Conservation (phyloP, 2,329 filamentous ascomycete species). For the Fusarium abutilonis region DNA sequence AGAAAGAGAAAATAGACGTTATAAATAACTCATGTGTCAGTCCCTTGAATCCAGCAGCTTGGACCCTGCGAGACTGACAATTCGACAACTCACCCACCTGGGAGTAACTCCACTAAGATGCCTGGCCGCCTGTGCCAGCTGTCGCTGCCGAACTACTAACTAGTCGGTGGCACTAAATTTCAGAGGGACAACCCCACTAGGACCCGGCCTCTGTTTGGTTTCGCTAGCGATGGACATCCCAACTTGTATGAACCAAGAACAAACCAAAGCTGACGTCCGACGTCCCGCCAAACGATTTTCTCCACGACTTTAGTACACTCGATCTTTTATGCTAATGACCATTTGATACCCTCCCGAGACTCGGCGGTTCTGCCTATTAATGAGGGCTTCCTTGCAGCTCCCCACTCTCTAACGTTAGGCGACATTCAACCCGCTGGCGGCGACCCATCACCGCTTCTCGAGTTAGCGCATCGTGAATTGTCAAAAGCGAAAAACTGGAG, state of each 20-base stretch:
- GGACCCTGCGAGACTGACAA: conserved; percentile 37
- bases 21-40: background rate
- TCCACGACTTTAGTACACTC: background rate
- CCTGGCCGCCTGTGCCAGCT: background rate
- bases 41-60: conserved; percentile 7
- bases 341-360: background rate
- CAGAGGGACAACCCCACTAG: conserved; percentile 36
- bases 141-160: conserved; percentile 2
- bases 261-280: background rate
- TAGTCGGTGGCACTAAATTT: conserved; percentile 39
- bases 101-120: conserved; percentile 4
- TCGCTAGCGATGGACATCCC: background rate
- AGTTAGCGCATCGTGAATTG: conserved; percentile 34
- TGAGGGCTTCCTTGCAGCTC: background rate
- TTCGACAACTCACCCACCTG: conserved; percentile 4
- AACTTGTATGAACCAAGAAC: conserved; percentile 14
- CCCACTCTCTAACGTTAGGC: background rate
- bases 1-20: too few relatives aligned
- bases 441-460: conserved; percentile 20
- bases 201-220: conserved; percentile 16
- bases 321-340: conserved; percentile 9
- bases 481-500: conserved; percentile 45
- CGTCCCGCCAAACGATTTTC: conserved; percentile 9
- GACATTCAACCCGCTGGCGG: conserved; percentile 10
- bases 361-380: background rate